Conservation (phyloP, 805 yeast genomes). For the Candida alai region DNA sequence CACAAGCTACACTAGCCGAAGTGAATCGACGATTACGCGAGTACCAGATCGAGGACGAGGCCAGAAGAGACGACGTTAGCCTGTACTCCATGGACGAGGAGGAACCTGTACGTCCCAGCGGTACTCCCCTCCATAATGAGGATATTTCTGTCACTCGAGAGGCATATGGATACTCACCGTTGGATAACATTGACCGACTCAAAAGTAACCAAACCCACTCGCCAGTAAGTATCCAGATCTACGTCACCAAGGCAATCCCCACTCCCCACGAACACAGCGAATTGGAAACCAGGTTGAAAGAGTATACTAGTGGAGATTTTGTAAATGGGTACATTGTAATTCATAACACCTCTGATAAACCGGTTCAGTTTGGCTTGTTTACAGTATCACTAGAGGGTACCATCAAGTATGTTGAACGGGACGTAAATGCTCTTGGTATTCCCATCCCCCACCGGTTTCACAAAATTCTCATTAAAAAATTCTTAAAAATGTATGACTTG, state of each 20-base stretch:
- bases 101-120: slow-evolving; percentile 3
- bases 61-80: slow-evolving; percentile 15
- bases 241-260: slow-evolving; percentile 51
- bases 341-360: slow-evolving; percentile 42
- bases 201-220: slow-evolving; percentile 36
- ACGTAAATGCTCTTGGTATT: slow-evolving; percentile 10
- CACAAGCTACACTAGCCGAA: slow-evolving; percentile 8
- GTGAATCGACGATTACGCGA: slow-evolving; percentile 12
- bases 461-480: slow-evolving; percentile 42
- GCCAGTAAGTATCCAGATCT: slow-evolving; percentile 47
- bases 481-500: slow-evolving; percentile 57
- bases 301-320: slow-evolving; percentile 38
- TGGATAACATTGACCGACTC: slow-evolving; percentile 49
- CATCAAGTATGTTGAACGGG: slow-evolving; percentile 29
- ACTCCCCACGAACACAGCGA: slow-evolving; percentile 37
- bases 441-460: slow-evolving; percentile 17
- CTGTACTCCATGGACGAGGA: slow-evolving; percentile 15
- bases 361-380: slow-evolving; percentile 42
- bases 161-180: slow-evolving; percentile 42
- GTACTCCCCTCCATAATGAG: slow-evolving; percentile 2
- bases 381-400: slow-evolving; percentile 49
- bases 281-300: slow-evolving; percentile 44
- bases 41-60: slow-evolving; percentile 7
- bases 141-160: slow-evolving; percentile 13
- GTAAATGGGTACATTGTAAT: slow-evolving; percentile 46